These are phyloP conservation scores for Daedalea quercina DNA, from an alignment of 768 basidiomycete genomes.

Conservation along the genomic window DNA sequence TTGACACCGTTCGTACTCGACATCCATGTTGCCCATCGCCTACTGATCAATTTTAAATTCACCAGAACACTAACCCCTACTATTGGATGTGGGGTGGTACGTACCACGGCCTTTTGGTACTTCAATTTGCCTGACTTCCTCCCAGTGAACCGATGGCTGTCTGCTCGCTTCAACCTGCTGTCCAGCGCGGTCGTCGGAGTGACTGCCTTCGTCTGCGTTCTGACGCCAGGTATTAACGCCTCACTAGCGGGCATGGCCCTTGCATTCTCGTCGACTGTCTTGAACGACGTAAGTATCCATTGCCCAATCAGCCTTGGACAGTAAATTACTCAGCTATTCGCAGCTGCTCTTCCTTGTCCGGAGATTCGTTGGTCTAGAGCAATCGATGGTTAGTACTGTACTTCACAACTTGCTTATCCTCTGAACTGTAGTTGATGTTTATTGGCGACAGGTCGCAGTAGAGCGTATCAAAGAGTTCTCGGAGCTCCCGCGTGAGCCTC, in stretches of 20 bases:
- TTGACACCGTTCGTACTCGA: constrained; percentile 57
- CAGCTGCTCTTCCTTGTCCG: constrained; percentile 61
- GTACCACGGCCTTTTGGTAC: constrained; percentile 7
- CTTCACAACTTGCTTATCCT: constrained; percentile 1
- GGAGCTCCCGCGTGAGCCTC: constrained; percentile 66
- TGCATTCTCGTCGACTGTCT: constrained; percentile 75
- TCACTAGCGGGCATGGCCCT: constrained; percentile 83
- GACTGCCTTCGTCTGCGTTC: constrained; percentile 59
- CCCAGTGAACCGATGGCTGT: constrained; percentile 85
- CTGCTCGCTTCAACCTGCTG: constrained; percentile 79
- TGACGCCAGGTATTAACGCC: constrained; percentile 68
- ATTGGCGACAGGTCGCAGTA: constrained; percentile 54
- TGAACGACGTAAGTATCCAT: constrained; percentile 46
- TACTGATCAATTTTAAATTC: constrained; percentile 3
- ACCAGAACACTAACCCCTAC: constrained; percentile 59
- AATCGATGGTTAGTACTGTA: constrained; percentile 66
- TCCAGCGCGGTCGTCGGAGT: constrained; percentile 68
- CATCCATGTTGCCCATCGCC: background rate
- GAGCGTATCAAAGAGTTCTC: constrained; percentile 92
- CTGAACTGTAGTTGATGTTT: background rate
- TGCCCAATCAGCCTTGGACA: background rate
- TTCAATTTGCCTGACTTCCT: constrained; percentile 3
- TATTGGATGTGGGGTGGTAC: constrained; percentile 91
- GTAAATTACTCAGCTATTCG: constrained; percentile 14
- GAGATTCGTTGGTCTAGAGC: constrained; percentile 82